Percentiles rank a stretch among this genome's conserved stretches.
phyloP scores from a whole-genome alignment of 345 rosid species.

The Noccaea bulbosa region DNA sequence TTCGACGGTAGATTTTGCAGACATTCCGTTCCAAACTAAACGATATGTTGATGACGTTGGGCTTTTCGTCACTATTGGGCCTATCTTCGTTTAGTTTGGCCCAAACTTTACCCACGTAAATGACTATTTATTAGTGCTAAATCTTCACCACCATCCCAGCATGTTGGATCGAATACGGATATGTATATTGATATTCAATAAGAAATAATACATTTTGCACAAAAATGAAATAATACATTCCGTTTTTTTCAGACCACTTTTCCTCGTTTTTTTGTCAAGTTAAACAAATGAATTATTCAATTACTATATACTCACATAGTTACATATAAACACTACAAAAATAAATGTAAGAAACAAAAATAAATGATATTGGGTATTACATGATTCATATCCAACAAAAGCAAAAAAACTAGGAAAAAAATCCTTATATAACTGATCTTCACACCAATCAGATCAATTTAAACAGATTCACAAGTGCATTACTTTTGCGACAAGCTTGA shows the following conservation, averaged over 20 bases:
- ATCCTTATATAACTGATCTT: not conserved
- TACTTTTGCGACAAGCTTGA: constrained; percentile 59
- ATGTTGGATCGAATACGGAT: not conserved
- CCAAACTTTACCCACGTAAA: not conserved
- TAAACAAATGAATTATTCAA: not conserved
- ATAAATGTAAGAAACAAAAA: not conserved
- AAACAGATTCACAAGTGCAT: constrained; percentile 71
- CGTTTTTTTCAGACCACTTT: not conserved
- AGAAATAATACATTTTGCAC: not conserved
- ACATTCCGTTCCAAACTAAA: not conserved
- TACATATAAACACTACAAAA: constrained; percentile 22
- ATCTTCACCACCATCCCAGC: not conserved
- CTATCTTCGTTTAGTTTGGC: not conserved
- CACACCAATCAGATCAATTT: constrained; percentile 39
- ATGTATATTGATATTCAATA: too few relatives aligned
- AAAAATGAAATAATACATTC: not conserved
- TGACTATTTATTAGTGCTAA: too few relatives aligned
- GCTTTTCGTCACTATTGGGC: constrained; percentile 6
- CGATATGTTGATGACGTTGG: not conserved
- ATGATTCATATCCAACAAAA: not conserved
- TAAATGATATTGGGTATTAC: not conserved
- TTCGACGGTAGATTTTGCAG: constrained; percentile 1
- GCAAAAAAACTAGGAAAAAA: not conserved
- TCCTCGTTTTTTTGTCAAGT: not conserved
- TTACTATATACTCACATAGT: not conserved